Percentiles rank a stretch among this genome's conserved stretches.
Evolutionary conservation across 148 eudicot species (phyloP).

Genomic region (Chenopodium quinoa): DNA sequence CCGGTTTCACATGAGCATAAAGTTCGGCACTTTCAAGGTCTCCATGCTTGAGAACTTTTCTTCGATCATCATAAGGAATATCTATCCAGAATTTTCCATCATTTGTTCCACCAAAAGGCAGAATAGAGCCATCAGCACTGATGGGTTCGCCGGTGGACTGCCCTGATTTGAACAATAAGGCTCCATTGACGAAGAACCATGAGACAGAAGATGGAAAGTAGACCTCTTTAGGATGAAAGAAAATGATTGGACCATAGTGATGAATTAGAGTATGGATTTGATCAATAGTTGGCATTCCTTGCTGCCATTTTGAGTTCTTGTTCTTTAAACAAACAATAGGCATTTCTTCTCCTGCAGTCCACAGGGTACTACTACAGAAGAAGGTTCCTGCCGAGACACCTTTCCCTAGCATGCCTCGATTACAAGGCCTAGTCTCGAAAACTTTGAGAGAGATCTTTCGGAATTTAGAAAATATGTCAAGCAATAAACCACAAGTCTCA

Average conservation of each 20-base stretch:
- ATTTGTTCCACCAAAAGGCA: slow-evolving; percentile 70
- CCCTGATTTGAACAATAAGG: slow-evolving; percentile 43
- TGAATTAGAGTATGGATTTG: slow-evolving; percentile 70
- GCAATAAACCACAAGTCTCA: slow-evolving; percentile 46
- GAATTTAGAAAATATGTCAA: slow-evolving; percentile 32
- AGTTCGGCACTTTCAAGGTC: slow-evolving; percentile 63
- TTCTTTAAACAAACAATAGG: slow-evolving; percentile 66
- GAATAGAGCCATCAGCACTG: slow-evolving; percentile 62
- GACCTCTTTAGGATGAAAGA: slow-evolving; percentile 77
- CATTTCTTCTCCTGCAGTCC: slow-evolving; percentile 44
- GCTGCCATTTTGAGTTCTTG: slow-evolving; percentile 26
- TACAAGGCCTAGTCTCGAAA: slow-evolving; percentile 66
- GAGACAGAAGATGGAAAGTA: slow-evolving; percentile 88
- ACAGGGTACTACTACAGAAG: slow-evolving; percentile 41
- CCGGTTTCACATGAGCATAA: slow-evolving; percentile 89
- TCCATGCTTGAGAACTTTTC: slow-evolving; percentile 56
- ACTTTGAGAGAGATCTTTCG: slow-evolving; percentile 45
- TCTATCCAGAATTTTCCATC: slow-evolving; percentile 81
- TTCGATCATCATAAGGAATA: slow-evolving; percentile 51
- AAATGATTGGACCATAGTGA: slow-evolving; percentile 86
- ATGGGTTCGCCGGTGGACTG: slow-evolving; percentile 46
- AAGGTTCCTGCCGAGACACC: slow-evolving; percentile 79
- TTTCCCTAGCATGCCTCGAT: slow-evolving; percentile 60
- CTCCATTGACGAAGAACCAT: slow-evolving; percentile 79
- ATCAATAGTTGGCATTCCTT: slow-evolving; percentile 71